Percentiles rank a stretch among this genome's conserved stretches.
phyloP scores from a whole-genome alignment of 306 rosid genomes.

The Acacia acuminata region DNA sequence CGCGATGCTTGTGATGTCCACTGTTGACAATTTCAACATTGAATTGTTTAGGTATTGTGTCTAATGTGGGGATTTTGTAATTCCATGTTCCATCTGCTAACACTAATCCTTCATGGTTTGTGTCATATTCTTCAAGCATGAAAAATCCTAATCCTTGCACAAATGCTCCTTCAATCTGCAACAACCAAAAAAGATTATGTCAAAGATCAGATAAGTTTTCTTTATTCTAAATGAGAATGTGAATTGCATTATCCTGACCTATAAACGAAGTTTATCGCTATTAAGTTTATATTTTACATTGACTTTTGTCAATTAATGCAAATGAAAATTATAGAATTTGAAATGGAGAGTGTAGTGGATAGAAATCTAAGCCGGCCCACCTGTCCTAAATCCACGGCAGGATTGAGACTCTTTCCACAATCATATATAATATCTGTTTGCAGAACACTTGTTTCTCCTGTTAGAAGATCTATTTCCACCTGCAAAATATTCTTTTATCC shows the following conservation, averaged over 20 bases:
- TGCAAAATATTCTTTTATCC: conserved; percentile 33
- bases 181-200: conserved; percentile 11
- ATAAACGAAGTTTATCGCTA: not conserved
- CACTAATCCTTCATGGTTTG: conserved; percentile 65
- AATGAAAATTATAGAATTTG: no score
- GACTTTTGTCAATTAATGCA: not conserved
- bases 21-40: conserved; percentile 75
- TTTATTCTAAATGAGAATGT: not conserved
- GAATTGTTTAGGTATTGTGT: conserved; percentile 12
- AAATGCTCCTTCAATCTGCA: conserved; percentile 97
- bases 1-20: conserved; percentile 67
- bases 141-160: conserved; percentile 90
- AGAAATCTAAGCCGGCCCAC: conserved; percentile 32
- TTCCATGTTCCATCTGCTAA: conserved; percentile 76
- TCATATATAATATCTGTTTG: conserved; percentile 84
- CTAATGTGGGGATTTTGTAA: conserved; percentile 65
- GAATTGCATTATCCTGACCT: not conserved
- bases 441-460: conserved; percentile 74
- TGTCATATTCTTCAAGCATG: conserved; percentile 78
- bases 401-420: conserved; percentile 96
- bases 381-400: conserved; percentile 97
- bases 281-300: no score
- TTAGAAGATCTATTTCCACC: conserved; percentile 87
- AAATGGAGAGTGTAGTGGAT: not conserved
- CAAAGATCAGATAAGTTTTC: conserved; percentile 12